Evolutionary conservation across 2,329 filamentous ascomycete genomes (phyloP).

Genomic region (Penicillium janthinellum): DNA sequence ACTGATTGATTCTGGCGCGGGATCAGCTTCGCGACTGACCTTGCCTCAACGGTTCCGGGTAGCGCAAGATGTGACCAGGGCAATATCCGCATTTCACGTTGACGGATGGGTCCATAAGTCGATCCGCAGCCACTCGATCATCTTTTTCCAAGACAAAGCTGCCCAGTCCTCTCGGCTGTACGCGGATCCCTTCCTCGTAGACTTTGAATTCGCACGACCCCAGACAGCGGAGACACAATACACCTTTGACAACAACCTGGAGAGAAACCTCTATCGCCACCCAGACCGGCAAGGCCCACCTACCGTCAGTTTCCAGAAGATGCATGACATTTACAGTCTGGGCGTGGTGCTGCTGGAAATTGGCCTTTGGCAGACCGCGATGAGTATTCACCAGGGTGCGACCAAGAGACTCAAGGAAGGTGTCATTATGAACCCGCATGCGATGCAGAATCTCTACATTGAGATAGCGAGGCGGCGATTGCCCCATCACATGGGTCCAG

Average conservation of each 20-base stretch:
- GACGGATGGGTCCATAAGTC: not conserved
- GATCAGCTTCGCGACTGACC: not conserved
- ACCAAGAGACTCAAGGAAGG: not conserved
- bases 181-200: not conserved
- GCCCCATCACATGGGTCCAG: not conserved
- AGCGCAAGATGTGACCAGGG: not conserved
- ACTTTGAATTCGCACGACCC: not conserved
- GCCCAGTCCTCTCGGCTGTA: not conserved
- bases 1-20: not conserved
- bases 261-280: not conserved
- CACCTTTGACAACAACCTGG: not conserved
- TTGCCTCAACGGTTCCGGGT: not conserved
- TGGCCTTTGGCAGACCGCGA: not conserved
- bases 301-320: not conserved
- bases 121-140: not conserved
- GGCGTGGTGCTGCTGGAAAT: conserved; percentile 5
- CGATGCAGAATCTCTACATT: not conserved
- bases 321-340: not conserved
- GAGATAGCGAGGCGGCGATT: not conserved
- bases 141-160: not conserved
- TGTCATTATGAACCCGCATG: not conserved
- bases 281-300: not conserved
- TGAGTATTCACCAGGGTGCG: not conserved
- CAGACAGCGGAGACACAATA: not conserved
- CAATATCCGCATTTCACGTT: not conserved